These are phyloP conservation scores for Solanum aculeatissimum DNA, from an alignment of 305 asterid species.

Conservation along the genomic window DNA sequence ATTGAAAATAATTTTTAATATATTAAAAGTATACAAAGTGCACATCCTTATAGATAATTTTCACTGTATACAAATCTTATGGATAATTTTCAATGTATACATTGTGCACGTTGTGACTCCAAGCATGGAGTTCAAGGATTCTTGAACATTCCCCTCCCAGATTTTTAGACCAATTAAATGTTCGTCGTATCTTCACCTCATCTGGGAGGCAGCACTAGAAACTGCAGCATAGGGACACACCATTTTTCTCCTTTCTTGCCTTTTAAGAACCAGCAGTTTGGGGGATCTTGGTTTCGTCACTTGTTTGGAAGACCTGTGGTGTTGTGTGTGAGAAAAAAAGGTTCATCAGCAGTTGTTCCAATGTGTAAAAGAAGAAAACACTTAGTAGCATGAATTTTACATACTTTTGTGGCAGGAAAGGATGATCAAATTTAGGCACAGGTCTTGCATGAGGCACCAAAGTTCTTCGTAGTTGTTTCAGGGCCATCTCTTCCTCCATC, in stretches of 20 bases:
- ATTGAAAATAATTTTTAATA: background rate
- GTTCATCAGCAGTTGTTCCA: background rate
- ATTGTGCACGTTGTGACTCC: background rate
- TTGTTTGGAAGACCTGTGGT: slow-evolving; percentile 50
- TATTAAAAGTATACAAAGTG: background rate
- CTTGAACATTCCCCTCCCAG: slow-evolving; percentile 32
- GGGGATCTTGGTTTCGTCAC: slow-evolving; percentile 80
- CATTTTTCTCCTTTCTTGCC: slow-evolving; percentile 48
- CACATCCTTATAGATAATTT: background rate
- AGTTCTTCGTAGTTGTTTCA: slow-evolving; percentile 73
- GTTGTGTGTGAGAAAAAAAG: background rate
- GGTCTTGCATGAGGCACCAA: slow-evolving; percentile 89
- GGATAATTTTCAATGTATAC: background rate
- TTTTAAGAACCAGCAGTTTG: slow-evolving; percentile 35
- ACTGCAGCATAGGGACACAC: slow-evolving; percentile 16
- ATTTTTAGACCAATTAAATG: background rate
- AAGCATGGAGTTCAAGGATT: slow-evolving; percentile 31
- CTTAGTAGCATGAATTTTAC: background rate
- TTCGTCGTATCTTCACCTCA: slow-evolving; percentile 39
- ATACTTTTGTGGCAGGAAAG: slow-evolving; percentile 83
- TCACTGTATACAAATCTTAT: background rate
- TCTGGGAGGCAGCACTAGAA: slow-evolving; percentile 45
- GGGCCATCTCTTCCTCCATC: slow-evolving; percentile 96
- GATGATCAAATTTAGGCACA: slow-evolving; percentile 62
- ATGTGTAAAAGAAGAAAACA: background rate